Conservation (phyloP, 371 early-diverging fungal genomes). For the Apophysomyces ossiformis region DNA sequence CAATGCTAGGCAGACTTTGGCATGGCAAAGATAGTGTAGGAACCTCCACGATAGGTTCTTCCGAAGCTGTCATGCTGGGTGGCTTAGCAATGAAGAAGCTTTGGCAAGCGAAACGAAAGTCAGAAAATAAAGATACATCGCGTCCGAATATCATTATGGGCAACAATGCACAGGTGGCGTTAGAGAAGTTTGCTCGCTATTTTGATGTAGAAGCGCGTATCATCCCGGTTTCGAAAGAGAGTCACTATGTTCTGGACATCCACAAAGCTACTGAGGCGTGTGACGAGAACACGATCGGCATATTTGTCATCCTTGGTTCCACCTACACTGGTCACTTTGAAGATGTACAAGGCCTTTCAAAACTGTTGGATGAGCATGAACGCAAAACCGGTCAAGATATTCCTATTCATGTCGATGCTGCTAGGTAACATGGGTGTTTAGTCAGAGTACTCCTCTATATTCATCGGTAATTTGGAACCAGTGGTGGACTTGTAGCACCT, state of each 20-base stretch:
- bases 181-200: constrained; percentile 67
- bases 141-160: constrained; percentile 73
- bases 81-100: constrained; percentile 68
- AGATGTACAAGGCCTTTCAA: constrained; percentile 59
- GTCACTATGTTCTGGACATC: constrained; percentile 51
- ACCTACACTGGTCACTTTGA: constrained; percentile 83
- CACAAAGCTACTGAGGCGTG: constrained; percentile 55
- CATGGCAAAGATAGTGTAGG: constrained; percentile 53
- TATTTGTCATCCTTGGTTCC: constrained; percentile 68
- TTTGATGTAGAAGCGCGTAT: constrained; percentile 74
- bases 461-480: constrained; percentile 2
- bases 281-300: constrained; percentile 79
- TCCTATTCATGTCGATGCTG: constrained; percentile 76
- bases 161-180: constrained; percentile 63
- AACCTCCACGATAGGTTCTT: constrained; percentile 64
- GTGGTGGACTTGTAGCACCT: constrained; percentile 77
- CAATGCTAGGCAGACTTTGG: constrained; percentile 65
- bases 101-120: constrained; percentile 59
- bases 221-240: constrained; percentile 55
- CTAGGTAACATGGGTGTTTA: constrained; percentile 29
- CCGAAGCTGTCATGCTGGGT: constrained; percentile 71
- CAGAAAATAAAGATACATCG: constrained; percentile 53
- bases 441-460: background rate
- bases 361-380: constrained; percentile 59
- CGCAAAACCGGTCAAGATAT: constrained; percentile 58